These are phyloP conservation scores for Fusarium sp. DNA, from an alignment of 2,329 filamentous ascomycete species.

Conservation along the genomic window DNA sequence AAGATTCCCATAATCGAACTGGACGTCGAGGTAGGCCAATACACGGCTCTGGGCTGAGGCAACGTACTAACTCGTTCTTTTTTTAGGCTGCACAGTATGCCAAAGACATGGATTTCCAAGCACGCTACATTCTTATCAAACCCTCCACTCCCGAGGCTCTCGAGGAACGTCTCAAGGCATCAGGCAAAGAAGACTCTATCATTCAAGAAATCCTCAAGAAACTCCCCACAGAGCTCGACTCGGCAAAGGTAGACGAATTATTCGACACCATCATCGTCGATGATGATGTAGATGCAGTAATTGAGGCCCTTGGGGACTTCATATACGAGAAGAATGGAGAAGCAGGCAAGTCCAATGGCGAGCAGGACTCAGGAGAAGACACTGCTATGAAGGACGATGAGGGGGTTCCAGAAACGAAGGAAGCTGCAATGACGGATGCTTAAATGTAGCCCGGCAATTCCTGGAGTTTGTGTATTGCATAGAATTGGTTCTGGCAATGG, in stretches of 20 bases:
- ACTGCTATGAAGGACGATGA: slow-evolving; percentile 40
- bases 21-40: slow-evolving; percentile 64
- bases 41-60: not conserved
- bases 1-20: slow-evolving; percentile 74
- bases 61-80: slow-evolving; percentile 7
- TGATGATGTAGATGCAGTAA: slow-evolving; percentile 46
- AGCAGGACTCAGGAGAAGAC: slow-evolving; percentile 35
- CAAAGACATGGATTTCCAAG: slow-evolving; percentile 70
- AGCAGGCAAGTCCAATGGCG: slow-evolving; percentile 6
- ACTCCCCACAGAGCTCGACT: slow-evolving; percentile 45
- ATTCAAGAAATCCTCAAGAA: slow-evolving; percentile 46
- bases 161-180: slow-evolving; percentile 49
- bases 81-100: slow-evolving; percentile 69
- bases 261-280: slow-evolving; percentile 50
- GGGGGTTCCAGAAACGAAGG: slow-evolving; percentile 24
- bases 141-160: slow-evolving; percentile 55
- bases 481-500: slow-evolving; percentile 20
- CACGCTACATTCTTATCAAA: slow-evolving; percentile 69
- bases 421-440: slow-evolving; percentile 41
- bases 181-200: slow-evolving; percentile 42
- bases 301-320: slow-evolving; percentile 45
- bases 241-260: slow-evolving; percentile 43
- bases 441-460: not conserved
- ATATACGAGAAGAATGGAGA: slow-evolving; percentile 46
- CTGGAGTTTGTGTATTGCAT: slow-evolving; percentile 13